These are phyloP conservation scores for Cyclotella kingstonii DNA, from an alignment of 108 stramenopile genomes.

Conservation along the genomic window DNA sequence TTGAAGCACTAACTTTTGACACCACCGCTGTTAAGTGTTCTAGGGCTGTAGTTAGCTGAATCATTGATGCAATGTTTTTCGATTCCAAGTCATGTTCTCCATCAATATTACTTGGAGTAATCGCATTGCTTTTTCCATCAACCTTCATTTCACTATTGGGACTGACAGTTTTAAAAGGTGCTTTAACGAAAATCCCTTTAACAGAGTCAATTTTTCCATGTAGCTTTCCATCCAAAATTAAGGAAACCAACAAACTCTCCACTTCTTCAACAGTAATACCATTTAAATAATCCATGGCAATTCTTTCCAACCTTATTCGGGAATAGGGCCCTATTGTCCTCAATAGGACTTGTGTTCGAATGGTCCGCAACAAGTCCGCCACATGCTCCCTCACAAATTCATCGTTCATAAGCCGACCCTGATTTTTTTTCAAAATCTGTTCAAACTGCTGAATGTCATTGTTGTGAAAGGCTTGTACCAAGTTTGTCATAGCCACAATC, in stretches of 20 bases:
- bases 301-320: slow-evolving; percentile 71
- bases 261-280: slow-evolving; percentile 82
- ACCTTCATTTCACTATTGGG: not conserved
- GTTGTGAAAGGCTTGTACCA: slow-evolving; percentile 86
- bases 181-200: slow-evolving; percentile 54
- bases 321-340: slow-evolving; percentile 86
- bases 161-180: not conserved
- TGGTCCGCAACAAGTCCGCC: slow-evolving; percentile 85
- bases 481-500: slow-evolving; percentile 91
- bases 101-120: not conserved
- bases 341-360: slow-evolving; percentile 87
- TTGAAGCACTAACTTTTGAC: slow-evolving; percentile 19
- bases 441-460: slow-evolving; percentile 82
- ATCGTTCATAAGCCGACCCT: slow-evolving; percentile 88
- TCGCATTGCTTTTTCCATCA: no score
- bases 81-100: slow-evolving; percentile 3
- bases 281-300: slow-evolving; percentile 85
- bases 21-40: slow-evolving; percentile 22
- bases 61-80: slow-evolving; percentile 12
- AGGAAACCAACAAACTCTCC: slow-evolving; percentile 78
- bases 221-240: slow-evolving; percentile 86
- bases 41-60: slow-evolving; percentile 24
- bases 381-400: slow-evolving; percentile 89
- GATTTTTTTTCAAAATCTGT: slow-evolving; percentile 72
- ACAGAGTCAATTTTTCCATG: slow-evolving; percentile 82